Evolutionary conservation across 2,329 filamentous ascomycete species (phyloP).

Genomic region (Ophiosphaerella korrae): DNA sequence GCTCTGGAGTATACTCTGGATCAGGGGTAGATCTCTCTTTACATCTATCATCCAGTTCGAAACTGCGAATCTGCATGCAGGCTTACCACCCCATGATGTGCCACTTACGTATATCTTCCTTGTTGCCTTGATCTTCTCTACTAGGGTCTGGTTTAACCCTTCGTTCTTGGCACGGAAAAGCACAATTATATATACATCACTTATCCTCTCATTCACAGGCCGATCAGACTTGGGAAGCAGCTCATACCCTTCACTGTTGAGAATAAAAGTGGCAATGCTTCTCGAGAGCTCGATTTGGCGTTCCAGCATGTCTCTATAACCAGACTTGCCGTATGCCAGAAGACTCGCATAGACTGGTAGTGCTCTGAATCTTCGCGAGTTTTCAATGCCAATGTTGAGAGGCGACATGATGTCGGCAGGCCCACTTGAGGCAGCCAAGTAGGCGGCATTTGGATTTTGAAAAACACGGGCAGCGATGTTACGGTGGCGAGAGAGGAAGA

Average conservation of each 20-base stretch:
- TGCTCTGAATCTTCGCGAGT: constrained; percentile 87
- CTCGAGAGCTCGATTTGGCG: constrained; percentile 75
- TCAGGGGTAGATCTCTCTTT: constrained; percentile 67
- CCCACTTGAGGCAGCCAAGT: constrained; percentile 61
- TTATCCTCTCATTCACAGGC: constrained; percentile 50
- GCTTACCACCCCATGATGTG: constrained; percentile 74
- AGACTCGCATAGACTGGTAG: constrained; percentile 87
- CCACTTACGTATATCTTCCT: constrained; percentile 82
- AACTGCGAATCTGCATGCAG: constrained; percentile 82
- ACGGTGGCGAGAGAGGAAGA: constrained; percentile 77
- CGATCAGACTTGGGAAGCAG: constrained; percentile 61
- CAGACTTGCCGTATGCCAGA: constrained; percentile 71
- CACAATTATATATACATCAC: constrained; percentile 70
- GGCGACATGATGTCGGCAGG: constrained; percentile 70
- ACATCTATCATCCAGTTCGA: constrained; percentile 82
- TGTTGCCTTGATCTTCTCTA: constrained; percentile 72
- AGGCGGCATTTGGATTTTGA: constrained; percentile 82
- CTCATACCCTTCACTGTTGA: constrained; percentile 66
- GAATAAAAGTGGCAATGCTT: constrained; percentile 67
- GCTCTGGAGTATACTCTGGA: constrained; percentile 66
- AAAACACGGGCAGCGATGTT: constrained; percentile 68
- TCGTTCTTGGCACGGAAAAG: constrained; percentile 75
- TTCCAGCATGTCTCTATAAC: constrained; percentile 71
- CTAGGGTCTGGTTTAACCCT: constrained; percentile 68
- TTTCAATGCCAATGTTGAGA: constrained; percentile 85